phyloP scores from a whole-genome alignment of 345 rosid genomes.

The Clausena lansium region DNA sequence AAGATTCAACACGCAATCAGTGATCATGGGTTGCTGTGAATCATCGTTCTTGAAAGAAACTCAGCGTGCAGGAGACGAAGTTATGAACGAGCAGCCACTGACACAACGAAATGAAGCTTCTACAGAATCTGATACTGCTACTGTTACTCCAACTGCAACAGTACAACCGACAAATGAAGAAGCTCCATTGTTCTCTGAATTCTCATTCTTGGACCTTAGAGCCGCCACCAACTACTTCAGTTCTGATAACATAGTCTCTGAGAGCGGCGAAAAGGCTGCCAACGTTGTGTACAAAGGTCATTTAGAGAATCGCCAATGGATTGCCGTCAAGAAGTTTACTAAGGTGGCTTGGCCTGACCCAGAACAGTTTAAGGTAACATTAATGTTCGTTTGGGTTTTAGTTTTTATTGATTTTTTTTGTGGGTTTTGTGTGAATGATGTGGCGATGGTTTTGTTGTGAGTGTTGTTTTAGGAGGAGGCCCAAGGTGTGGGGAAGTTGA shows the following conservation, averaged over 20 bases:
- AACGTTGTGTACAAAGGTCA: conserved; percentile 74
- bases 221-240: conserved; percentile 73
- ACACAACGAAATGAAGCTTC: neutral
- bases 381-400: conserved; percentile 15
- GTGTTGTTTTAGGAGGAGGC: conserved; percentile 73
- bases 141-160: conserved; percentile 28
- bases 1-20: neutral
- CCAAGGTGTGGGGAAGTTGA: conserved; percentile 81
- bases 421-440: conserved; percentile 1
- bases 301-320: conserved; percentile 65
- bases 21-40: conserved; percentile 74
- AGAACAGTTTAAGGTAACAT: conserved; percentile 58
- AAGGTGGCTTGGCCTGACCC: conserved; percentile 88
- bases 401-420: conserved; percentile 19
- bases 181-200: conserved; percentile 58
- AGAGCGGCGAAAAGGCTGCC: conserved; percentile 54
- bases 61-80: conserved; percentile 38
- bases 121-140: conserved; percentile 16
- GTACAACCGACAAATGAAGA: conserved; percentile 32
- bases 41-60: conserved; percentile 49
- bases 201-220: conserved; percentile 62
- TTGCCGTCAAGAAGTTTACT: conserved; percentile 79
- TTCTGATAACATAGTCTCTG: conserved; percentile 67
- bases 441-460: conserved; percentile 51
- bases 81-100: conserved; percentile 19